Evolutionary conservation across 179 eudicot genomes (phyloP), one percentile per base, ranked within the genome.

Genomic region (Silene coronaria): DNA sequence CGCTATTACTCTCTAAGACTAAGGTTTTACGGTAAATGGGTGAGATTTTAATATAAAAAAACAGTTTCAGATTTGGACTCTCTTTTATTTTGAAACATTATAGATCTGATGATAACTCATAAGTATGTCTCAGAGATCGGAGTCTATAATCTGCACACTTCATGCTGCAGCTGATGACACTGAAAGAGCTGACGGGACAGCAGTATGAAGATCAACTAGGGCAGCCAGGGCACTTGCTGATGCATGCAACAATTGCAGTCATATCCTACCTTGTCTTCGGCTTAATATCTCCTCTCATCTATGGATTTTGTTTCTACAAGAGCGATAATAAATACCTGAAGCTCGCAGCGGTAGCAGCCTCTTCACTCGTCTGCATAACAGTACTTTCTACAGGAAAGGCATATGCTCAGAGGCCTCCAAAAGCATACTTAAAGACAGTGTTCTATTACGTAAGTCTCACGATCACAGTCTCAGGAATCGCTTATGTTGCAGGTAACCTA

Each of bases 241-340:
- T 87, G 36, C 99, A 95, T 57, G 85, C 91, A 68, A 70, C 76
- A 1, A 70, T 89, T 46, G 88, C 89, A 6, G 58, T 92, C 14
- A 69, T 89, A 76, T 89, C 97, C 21, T 93, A 81, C 87, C 74
- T 93, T 59, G 36, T 87, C 21, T 93, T 89, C 22, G 98, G 97
- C 63, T 70, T 91, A 63, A 69, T 91, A 55, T 87, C 97, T 19
- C 97, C 98, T 11, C 64, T 85, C 9, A 60, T 83, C 42, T 93
- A 89, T 4, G 90, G 87, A 26, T 86, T 91, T 85, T 75, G 91
- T n/a, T 93, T 88, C 66, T 88, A 86, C 51, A 78, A 80, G 73
- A 89, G 89, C 32, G 85, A 95, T 58, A 80, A 87, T 76, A 84
- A 77, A 73, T 83, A 94, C 76, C 78, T 83, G 85, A 92, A 90